Conservation (phyloP, 2,329 filamentous ascomycete genomes). For the Aspergillus sojae region DNA sequence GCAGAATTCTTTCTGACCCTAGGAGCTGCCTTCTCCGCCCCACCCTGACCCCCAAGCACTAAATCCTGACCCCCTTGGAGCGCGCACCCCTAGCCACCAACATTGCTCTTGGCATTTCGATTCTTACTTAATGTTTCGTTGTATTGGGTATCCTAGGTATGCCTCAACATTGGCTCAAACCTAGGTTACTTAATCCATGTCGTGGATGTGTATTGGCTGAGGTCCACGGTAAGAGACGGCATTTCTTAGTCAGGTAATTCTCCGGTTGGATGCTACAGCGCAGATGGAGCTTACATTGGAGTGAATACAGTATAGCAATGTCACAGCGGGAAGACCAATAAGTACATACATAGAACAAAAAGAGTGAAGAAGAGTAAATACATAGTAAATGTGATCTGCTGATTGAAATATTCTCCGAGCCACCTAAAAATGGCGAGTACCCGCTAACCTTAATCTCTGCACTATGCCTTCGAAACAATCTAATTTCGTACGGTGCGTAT, state of each 20-base stretch:
- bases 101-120: background rate
- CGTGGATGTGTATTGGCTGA: background rate
- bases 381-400: background rate
- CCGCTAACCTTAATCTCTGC: background rate
- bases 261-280: too few relatives aligned
- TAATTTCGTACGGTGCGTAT: background rate
- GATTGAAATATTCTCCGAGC: slow-evolving; percentile 15
- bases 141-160: background rate
- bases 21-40: too few relatives aligned
- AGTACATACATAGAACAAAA: background rate
- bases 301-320: background rate
- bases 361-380: background rate
- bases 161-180: background rate
- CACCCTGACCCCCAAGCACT: too few relatives aligned
- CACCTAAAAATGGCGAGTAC: background rate
- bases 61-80: too few relatives aligned
- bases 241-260: background rate
- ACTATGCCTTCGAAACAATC: background rate
- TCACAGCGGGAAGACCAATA: background rate
- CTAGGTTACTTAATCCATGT: background rate
- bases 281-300: background rate
- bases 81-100: too few relatives aligned
- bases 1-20: too few relatives aligned
- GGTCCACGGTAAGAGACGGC: background rate
- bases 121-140: background rate